A percentile compares a stretch with the other conserved stretches of the same genome.
Conservation (phyloP, 495 filamentous ascomycete species). For the Tuber magnatum region DNA sequence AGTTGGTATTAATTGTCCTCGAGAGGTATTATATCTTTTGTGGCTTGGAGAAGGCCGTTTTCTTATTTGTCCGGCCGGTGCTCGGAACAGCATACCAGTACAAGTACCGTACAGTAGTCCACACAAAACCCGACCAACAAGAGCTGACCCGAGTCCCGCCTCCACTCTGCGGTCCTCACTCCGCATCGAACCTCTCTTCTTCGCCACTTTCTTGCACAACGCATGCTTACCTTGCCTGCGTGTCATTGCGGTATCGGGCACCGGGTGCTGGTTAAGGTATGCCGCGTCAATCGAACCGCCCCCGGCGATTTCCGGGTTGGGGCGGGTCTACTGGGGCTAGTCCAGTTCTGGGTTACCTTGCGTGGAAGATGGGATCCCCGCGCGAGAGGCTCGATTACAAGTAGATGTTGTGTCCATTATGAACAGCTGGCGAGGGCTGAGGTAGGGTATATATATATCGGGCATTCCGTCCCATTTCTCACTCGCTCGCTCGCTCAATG, state of each 20-base stretch:
- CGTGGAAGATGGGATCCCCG: not conserved
- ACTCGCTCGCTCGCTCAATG: not conserved
- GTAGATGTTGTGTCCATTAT: no score
- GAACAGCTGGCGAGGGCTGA: no score
- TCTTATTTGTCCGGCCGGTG: no score
- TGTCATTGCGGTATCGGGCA: not conserved
- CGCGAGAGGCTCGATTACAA: no score
- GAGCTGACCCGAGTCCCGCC: not conserved
- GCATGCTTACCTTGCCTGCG: not conserved
- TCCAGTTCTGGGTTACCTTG: not conserved
- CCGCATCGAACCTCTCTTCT: not conserved
- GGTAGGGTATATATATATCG: not conserved
- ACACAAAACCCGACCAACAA: not conserved
- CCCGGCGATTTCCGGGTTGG: no score
- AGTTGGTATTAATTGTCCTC: no score
- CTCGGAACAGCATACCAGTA: no score
- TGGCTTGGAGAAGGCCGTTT: no score
- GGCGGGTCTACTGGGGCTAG: not conserved
- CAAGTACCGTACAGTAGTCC: no score
- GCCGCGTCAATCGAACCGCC: no score
- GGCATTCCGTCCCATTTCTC: not conserved
- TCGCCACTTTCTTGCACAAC: not conserved
- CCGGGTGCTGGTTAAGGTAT: no score
- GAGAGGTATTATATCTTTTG: no score
- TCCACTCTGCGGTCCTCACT: not conserved